These are phyloP conservation scores for Phialophora macrospora DNA, from an alignment of 2,329 filamentous ascomycete genomes.

Conservation along the genomic window DNA sequence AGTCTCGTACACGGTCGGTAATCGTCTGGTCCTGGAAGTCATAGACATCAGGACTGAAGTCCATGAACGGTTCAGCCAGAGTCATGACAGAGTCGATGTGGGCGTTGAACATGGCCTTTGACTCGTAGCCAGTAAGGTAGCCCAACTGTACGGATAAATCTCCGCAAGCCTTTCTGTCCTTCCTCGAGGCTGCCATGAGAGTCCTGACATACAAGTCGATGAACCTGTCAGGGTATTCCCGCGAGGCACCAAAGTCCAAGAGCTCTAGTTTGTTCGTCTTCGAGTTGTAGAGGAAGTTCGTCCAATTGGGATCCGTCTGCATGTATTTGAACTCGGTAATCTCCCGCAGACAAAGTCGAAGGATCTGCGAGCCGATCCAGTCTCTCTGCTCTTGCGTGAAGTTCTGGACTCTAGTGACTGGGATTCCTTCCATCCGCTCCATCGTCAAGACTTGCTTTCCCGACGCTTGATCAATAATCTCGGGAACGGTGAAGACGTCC, in stretches of 20 bases:
- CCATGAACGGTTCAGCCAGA: conserved; percentile 86
- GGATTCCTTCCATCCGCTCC: conserved; percentile 84
- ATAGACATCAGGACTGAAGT: conserved; percentile 77
- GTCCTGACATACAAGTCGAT: conserved; percentile 79
- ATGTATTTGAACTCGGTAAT: conserved; percentile 96
- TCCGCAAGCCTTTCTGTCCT: conserved; percentile 68
- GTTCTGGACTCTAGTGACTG: conserved; percentile 77
- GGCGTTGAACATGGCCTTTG: conserved; percentile 81
- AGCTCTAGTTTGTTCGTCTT: conserved; percentile 76
- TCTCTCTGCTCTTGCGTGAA: conserved; percentile 85
- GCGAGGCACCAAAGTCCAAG: conserved; percentile 91
- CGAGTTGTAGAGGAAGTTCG: conserved; percentile 92
- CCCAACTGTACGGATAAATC: conserved; percentile 76
- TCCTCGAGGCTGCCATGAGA: conserved; percentile 76
- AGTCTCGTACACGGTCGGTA: conserved; percentile 82
- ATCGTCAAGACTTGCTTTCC: conserved; percentile 89
- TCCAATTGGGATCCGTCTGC: conserved; percentile 99
- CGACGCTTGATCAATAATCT: conserved; percentile 76
- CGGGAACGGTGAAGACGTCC: conserved; percentile 77
- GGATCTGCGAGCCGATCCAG: conserved; percentile 94
- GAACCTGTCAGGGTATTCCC: conserved; percentile 82
- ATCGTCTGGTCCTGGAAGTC: conserved; percentile 96
- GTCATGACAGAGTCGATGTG: conserved; percentile 88
- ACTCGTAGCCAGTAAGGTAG: conserved; percentile 91
- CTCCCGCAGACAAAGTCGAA: conserved; percentile 88